Conservation (phyloP, 1,139 yeast species). For the Meyerozyma elateridarum region DNA sequence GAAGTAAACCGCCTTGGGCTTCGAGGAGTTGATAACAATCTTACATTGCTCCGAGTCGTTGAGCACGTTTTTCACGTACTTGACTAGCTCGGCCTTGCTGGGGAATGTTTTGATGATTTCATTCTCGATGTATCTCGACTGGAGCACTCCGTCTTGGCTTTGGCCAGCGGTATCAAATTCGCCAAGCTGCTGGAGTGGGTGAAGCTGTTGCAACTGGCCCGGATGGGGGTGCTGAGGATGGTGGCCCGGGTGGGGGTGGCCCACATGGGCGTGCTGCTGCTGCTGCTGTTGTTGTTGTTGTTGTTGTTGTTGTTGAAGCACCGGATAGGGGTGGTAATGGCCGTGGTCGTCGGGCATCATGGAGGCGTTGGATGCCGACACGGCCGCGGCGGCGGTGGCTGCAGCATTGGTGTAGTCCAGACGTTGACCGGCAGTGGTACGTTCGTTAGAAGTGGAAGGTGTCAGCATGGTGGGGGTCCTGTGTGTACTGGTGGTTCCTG, state of each 20-base stretch:
- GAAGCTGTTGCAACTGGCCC: slow-evolving; percentile 11
- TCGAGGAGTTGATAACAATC: slow-evolving; percentile 45
- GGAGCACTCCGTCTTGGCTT: slow-evolving; percentile 3
- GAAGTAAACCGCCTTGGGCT: slow-evolving; percentile 48
- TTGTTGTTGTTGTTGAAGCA: slow-evolving; percentile 25
- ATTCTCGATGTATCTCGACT: slow-evolving; percentile 31
- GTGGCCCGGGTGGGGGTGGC: slow-evolving; percentile 10
- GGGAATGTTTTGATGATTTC: slow-evolving; percentile 45
- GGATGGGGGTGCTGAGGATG: slow-evolving; percentile 8
- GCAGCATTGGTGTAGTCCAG: slow-evolving; percentile 14
- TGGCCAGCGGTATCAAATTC: slow-evolving; percentile 2
- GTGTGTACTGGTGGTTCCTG: slow-evolving; percentile 4
- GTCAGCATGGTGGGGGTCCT: slow-evolving; percentile 21
- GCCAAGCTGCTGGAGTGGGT: slow-evolving; percentile 5
- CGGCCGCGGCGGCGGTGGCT: slow-evolving; percentile 20
- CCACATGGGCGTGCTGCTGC: slow-evolving; percentile 10
- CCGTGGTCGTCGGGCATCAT: slow-evolving; percentile 19
- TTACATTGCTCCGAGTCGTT: slow-evolving; percentile 44
- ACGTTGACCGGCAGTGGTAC: slow-evolving; percentile 21
- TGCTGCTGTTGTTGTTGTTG: slow-evolving; percentile 20
- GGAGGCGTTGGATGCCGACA: slow-evolving; percentile 15
- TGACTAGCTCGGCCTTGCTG: slow-evolving; percentile 38
- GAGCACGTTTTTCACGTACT: slow-evolving; percentile 38
- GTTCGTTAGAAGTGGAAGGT: slow-evolving; percentile 30
- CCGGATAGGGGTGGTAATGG: slow-evolving; percentile 22